Conservation (phyloP, 352 stramenopile genomes). For the Phytophthora foliorum region DNA sequence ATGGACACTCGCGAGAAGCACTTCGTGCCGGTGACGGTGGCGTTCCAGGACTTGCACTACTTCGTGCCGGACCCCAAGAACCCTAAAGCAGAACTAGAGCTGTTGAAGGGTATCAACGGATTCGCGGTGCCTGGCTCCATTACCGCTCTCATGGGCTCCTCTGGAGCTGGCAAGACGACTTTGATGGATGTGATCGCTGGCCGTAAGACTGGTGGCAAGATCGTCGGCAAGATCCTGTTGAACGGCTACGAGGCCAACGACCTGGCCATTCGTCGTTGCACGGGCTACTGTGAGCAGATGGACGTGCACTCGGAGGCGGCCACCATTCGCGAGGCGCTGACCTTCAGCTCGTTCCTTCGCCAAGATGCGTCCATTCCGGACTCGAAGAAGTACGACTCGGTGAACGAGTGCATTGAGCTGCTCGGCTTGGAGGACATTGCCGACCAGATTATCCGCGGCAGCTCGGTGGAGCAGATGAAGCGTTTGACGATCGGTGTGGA, state of each 20-base stretch:
- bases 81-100: conserved; percentile 6
- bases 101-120: conserved; percentile 22
- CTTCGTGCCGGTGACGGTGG: conserved; percentile 19
- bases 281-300: conserved; percentile 27
- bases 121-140: no score
- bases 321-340: no score
- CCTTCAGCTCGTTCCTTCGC: no score
- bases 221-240: conserved; percentile 82
- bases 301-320: no score
- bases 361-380: no score
- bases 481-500: conserved; percentile 80
- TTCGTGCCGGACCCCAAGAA: conserved; percentile 16
- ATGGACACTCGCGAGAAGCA: conserved; percentile 14
- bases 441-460: conserved; percentile 43
- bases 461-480: conserved; percentile 34
- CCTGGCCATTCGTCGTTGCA: conserved; percentile 35
- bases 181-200: conserved; percentile 92
- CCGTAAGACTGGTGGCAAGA: conserved; percentile 84
- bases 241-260: conserved; percentile 73
- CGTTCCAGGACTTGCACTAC: conserved; percentile 27
- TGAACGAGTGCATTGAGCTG: conserved; percentile 36
- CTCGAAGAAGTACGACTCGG: no score
- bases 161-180: no score
- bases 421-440: conserved; percentile 39
- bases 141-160: no score